These are phyloP conservation scores for Neovahlkampfia damariscottae DNA, from an alignment of 78 protist genomes.

Conservation along the genomic window DNA sequence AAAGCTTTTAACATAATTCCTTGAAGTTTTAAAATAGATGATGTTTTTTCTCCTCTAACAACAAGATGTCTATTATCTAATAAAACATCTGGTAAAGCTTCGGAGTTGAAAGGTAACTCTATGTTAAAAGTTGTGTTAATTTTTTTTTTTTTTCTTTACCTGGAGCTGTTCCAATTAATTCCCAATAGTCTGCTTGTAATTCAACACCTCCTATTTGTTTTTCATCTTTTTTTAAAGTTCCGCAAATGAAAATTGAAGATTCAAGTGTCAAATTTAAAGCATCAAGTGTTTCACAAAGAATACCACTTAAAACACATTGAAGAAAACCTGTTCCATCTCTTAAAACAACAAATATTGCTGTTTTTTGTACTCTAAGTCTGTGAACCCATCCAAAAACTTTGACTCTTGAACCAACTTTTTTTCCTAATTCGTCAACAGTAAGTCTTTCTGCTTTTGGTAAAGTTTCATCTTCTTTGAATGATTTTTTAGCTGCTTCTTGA, in stretches of 20 bases:
- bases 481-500: background rate
- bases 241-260: constrained; percentile 43
- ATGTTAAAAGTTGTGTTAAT: no score
- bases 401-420: constrained; percentile 45
- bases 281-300: constrained; percentile 17
- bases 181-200: constrained; percentile 44
- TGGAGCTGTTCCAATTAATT: background rate
- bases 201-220: constrained; percentile 66
- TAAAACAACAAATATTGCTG: constrained; percentile 62
- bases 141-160: no score
- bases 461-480: background rate
- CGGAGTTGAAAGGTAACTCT: constrained; percentile 42
- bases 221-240: constrained; percentile 37
- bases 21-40: constrained; percentile 46
- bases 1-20: constrained; percentile 40
- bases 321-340: constrained; percentile 89
- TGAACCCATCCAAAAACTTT: constrained; percentile 79
- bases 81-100: constrained; percentile 34
- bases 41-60: constrained; percentile 56
- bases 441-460: background rate
- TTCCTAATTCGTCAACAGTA: constrained; percentile 31
- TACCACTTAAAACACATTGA: constrained; percentile 56
- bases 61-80: constrained; percentile 77
- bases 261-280: constrained; percentile 44
- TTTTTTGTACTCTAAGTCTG: constrained; percentile 44